A percentile compares a stretch with the other conserved stretches of the same genome.
Conservation (phyloP, 768 basidiomycete genomes). For the Xerocomellus dryophilus region DNA sequence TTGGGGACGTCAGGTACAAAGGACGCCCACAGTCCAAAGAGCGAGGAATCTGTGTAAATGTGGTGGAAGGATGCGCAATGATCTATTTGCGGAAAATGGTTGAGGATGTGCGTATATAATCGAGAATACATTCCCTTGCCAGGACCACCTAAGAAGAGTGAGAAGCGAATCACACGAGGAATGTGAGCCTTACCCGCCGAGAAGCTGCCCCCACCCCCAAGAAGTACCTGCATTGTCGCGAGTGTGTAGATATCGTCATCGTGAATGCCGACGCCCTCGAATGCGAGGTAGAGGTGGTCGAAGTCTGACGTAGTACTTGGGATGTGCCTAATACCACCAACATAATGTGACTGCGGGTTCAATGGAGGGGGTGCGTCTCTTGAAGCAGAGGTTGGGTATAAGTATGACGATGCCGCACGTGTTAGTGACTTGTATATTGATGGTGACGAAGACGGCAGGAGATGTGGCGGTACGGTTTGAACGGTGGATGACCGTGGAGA, state of each 20-base stretch:
- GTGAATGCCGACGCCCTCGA: constrained; percentile 86
- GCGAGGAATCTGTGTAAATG: constrained; percentile 90
- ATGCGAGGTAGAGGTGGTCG: constrained; percentile 90
- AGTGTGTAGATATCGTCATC: constrained; percentile 91
- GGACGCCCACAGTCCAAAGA: constrained; percentile 89
- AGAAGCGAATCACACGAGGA: not conserved
- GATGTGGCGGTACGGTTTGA: constrained; percentile 49
- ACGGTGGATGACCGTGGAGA: constrained; percentile 30
- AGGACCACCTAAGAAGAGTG: constrained; percentile 64
- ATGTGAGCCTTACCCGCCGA: constrained; percentile 62
- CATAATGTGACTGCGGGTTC: constrained; percentile 57
- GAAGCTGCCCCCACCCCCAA: constrained; percentile 96
- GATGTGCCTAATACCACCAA: constrained; percentile 79
- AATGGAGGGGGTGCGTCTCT: constrained; percentile 7
- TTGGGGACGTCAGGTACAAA: constrained; percentile 67
- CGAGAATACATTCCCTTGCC: constrained; percentile 99
- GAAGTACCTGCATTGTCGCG: constrained; percentile 90
- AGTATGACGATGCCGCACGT: constrained; percentile 72
- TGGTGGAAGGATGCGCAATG: constrained; percentile 97
- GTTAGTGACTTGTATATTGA: constrained; percentile 65
- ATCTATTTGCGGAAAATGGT: constrained; percentile 90
- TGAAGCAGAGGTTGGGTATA: constrained; percentile 42
- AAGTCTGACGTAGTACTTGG: constrained; percentile 64
- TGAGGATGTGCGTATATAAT: constrained; percentile 92
- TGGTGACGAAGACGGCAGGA: constrained; percentile 53